These are phyloP conservation scores for Tarenaya hassleriana DNA, from an alignment of 345 rosid genomes.

Conservation along the genomic window DNA sequence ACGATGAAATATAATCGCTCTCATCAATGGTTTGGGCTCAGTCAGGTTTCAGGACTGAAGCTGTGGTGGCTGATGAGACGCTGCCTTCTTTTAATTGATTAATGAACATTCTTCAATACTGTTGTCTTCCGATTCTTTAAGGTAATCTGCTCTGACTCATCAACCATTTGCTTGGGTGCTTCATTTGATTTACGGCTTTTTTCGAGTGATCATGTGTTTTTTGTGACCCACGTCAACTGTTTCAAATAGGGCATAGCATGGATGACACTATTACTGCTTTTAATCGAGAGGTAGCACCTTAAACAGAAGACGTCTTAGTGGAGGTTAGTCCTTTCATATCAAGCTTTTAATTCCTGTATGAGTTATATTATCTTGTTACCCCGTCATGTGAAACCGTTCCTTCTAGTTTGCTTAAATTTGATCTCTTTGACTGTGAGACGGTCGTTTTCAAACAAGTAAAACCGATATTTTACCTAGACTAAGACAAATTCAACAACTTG, in stretches of 20 bases:
- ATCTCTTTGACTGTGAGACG: background rate
- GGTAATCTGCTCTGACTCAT: slow-evolving; percentile 21
- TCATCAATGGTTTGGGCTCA: too few relatives aligned
- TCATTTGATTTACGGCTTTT: slow-evolving; percentile 13
- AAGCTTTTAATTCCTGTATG: slow-evolving; percentile 12
- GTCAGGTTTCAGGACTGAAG: too few relatives aligned
- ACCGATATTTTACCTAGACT: background rate
- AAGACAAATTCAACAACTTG: slow-evolving; percentile 3
- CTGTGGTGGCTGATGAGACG: too few relatives aligned
- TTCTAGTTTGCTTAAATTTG: slow-evolving; percentile 1
- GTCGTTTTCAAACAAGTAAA: background rate
- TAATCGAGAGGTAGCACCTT: slow-evolving; percentile 17
- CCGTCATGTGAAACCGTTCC: slow-evolving; percentile 12
- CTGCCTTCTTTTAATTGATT: too few relatives aligned
- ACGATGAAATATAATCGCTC: too few relatives aligned
- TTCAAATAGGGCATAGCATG: slow-evolving; percentile 15
- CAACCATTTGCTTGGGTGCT: slow-evolving; percentile 20
- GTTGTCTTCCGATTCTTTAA: slow-evolving; percentile 20
- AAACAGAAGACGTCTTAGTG: slow-evolving; percentile 16
- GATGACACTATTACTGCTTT: slow-evolving; percentile 7
- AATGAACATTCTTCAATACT: background rate
- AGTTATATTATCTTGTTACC: slow-evolving; percentile 14
- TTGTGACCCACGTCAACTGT: slow-evolving; percentile 21
- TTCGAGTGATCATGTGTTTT: slow-evolving; percentile 8
- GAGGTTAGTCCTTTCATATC: slow-evolving; percentile 22